phyloP scores from a whole-genome alignment of 1,284 basidiomycete genomes.

The Sutorius eximius region DNA sequence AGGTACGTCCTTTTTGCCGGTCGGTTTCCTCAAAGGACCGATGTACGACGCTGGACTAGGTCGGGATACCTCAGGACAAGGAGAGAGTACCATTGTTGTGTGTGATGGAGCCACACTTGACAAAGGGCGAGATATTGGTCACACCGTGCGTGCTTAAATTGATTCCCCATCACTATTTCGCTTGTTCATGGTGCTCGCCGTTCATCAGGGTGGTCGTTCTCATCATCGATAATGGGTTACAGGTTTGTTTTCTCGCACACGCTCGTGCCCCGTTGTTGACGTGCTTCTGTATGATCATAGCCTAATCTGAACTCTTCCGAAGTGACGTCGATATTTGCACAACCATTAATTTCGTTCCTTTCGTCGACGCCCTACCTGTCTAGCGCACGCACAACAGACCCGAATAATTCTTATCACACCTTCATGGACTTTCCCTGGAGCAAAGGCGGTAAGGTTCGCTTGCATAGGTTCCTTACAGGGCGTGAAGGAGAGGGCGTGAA shows the following conservation, averaged over 20 bases:
- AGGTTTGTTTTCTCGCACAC: slow-evolving; percentile 40
- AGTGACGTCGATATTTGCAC: slow-evolving; percentile 78
- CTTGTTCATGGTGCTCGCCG: neutral
- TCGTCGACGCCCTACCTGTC: slow-evolving; percentile 61
- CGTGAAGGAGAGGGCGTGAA: slow-evolving; percentile 78
- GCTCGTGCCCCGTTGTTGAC: neutral
- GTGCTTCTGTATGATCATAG: slow-evolving; percentile 35
- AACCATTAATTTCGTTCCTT: slow-evolving; percentile 76
- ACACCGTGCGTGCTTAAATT: slow-evolving; percentile 61
- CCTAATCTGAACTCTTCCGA: slow-evolving; percentile 79
- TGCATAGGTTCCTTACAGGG: slow-evolving; percentile 80
- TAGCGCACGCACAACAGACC: slow-evolving; percentile 35
- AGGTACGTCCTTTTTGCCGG: slow-evolving; percentile 40
- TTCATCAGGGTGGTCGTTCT: slow-evolving; percentile 72
- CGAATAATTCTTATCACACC: slow-evolving; percentile 55
- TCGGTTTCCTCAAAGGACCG: neutral
- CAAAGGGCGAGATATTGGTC: slow-evolving; percentile 70
- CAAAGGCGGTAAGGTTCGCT: slow-evolving; percentile 42
- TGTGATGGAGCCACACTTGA: slow-evolving; percentile 73
- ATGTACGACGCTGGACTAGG: slow-evolving; percentile 43
- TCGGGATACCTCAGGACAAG: slow-evolving; percentile 73
- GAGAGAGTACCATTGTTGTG: slow-evolving; percentile 71
- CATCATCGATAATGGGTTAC: slow-evolving; percentile 68
- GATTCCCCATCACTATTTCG: neutral
- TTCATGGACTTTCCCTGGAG: slow-evolving; percentile 53